Evolutionary conservation across 2,329 filamentous ascomycete species (phyloP), one percentile per base, ranked within the genome.

Genomic region (Sphaerulina vaccinii): DNA sequence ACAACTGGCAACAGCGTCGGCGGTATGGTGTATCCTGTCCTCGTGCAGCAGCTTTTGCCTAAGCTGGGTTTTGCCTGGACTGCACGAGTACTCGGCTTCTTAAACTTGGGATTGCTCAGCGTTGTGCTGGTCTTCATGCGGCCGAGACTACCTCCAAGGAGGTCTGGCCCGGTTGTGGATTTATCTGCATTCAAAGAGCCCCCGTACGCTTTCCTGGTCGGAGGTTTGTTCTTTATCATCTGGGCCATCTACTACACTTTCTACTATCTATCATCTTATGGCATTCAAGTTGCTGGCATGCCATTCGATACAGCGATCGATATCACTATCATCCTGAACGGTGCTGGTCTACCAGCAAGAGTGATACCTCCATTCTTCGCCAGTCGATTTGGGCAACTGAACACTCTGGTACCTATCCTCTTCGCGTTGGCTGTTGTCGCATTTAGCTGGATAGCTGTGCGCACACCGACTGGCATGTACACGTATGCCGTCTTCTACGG

Each of bases 31-130:
- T 88, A 84, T 62, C 84, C 85, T 0, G 72, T 80, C 1, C 63
- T 78, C n/a, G 71, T 73, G 1, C 63, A 71, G 13, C 76, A 82
- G 48, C 68, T 86, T 9, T 68, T 85, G 1, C 80, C 82, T 0
- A 73, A 71, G 15, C 69, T 86, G 3, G 84, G 84, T 0, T 87
- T 85, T 61, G 73, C 74, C 0, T 86, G 83, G 82, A 84, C 84
- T 0, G 75, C 85, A n/a, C 73, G 84, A 0, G 75, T 79, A 0
- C 74, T 85, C 55, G 84, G 79, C 0, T 78, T 87, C 45, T 75
- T 87, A 24, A 80, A 82, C 21, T 57, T 85, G 1, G 75, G 69
- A 0, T 44, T 70, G 0, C 65, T 72, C 0, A 49, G 55, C 0
- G 42, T 69, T 13, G 71, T 71, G 19, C 59, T 69, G n/a, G 61